Base-by-base conservation (phyloP, 805 yeast genomes). In the Groenewaldozyma salmanticensis region DNA sequence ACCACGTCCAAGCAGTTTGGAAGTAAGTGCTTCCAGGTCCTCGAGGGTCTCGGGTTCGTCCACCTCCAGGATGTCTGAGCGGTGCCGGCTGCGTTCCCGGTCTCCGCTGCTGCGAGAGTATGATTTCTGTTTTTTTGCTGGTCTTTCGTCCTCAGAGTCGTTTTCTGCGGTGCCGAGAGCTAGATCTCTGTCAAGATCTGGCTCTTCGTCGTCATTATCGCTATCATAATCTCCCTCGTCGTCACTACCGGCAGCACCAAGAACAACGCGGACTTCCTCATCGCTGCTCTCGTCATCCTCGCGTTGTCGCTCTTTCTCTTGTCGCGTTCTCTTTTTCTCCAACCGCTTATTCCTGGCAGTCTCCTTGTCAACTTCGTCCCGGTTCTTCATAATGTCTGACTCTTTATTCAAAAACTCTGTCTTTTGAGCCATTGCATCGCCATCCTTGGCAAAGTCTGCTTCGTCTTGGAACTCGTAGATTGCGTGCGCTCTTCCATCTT, bases 401-500 rank as follows among this genome's bases (percentile, higher is more conserved):
- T 87, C 97, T 48, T 72, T 73, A 11, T 49, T 61, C 35, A 92
- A 73, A 53, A 77, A 92, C 46, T 74, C 71, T 32, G 68, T 62
- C 62, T 83, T 81, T 63, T 85, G 94, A 6, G 58, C 62, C 39
- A 65, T 66, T 1, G 88, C 87, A 52, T 75, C 82, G 33, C 84
- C 88, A 27, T 66, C 69, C 47, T 73, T 75, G 47, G 61, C 72
- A 72, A 92, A 92, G 44, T 83, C 94, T 32, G 79, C 92, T 61
- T 86, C 96, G 51, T 81, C 84, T 57, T 85, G 87, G 45, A 92
- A 69, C 62, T 90, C 97, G 56, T 92, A 92, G 4, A 90, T 68
- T 6, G 94, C 83, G 61, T 90, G 97, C 0, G 97, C 81, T 4
- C 69, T 71, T 21, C 99, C 99, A 2, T 90, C 96, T 47, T 92